Base-by-base conservation (phyloP, 495 filamentous ascomycete species). In the Geopyxis carbonaria region DNA sequence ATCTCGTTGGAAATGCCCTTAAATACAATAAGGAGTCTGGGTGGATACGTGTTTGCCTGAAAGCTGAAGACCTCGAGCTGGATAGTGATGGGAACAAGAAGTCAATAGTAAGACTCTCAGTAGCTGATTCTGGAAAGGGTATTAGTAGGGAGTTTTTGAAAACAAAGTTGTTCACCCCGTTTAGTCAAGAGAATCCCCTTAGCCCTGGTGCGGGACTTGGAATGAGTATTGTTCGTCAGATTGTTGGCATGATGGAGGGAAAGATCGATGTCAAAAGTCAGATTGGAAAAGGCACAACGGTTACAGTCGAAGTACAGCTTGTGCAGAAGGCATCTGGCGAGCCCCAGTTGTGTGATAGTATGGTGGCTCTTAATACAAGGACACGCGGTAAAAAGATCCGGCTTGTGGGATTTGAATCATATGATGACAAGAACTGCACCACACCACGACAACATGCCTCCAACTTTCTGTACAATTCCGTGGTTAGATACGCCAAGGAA, bases 1-100 rank as follows among this genome's bases (percentile, higher is more conserved):
- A 91, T 47, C 45, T 87, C 1, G 75, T 83, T 39, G 78, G 82
- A 13, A 91, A 91, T 55, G 72, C 82, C 0, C 66, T 87, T 47
- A 91, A 91, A 47, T 86, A 82, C 46, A 84, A 76, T 4, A 10
- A 18, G 19, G 64, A 64, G 5, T 57, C 62, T 1, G 82, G 82
- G 4, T 72, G 63, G 36, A 76, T 91, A 22, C 65, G 66, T 4
- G 57, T 87, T 10, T 66, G 57, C 0, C 55, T 84, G 11, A 65
- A 64, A 29, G 63, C 69, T 14, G 52, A 63, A 3, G 55, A 61
- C 43, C 41, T 45, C 30, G 53, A 39, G 20, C 25, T 56, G 16
- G 53, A 40, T 30, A 40, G 13, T 16, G 34, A 59, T 18, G 29
- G 51, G n/a, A 23, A 52, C 3, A 9, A 45, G n/a, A 34, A 57